Evolutionary conservation across 1,284 basidiomycete genomes (phyloP), one percentile per base, ranked within the genome.

Genomic region (Farysia itapuensis): DNA sequence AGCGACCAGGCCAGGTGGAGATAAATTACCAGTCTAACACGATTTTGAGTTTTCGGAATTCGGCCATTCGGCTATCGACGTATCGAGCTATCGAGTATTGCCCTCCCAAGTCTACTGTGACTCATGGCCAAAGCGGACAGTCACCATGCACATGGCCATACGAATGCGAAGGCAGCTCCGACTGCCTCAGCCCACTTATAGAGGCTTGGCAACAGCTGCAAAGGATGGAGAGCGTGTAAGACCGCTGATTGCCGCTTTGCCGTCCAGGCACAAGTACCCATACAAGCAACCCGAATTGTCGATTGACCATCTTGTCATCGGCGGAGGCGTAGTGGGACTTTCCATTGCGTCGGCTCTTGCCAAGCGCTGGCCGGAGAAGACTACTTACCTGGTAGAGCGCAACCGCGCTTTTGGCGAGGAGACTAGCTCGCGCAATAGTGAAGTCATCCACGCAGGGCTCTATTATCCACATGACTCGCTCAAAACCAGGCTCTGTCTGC

Each of bases 231-330:
- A 16, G 1, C 24, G 18, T 0, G 23, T 57, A 7, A 46, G 49
- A 11, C 67, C 67, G 0, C 53, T 67, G 15, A 41, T 53, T 20
- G 63, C 63, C 22, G 34, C 49, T 21, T 59, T 70, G 1, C 57
- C 64, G 14, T n/a, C 53, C 6, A 39, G 52, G 3, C 40, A 48
- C 9, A 35, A 31, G 12, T 64, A 64, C 20, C 56, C 61, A 14
- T 57, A 48, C 32, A 53, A 56, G 20, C 36, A 43, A n/a, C 90
- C 94, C 4, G 86, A 90, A 42, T 81, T 81, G 28, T 79, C 79
- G 2, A 84, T 95, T n/a, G 94, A 97, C 75, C 87, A 90, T 76
- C 80, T 97, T 14, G 83, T 98, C 19, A 81, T 98, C n/a, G 94
- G 94, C 15, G 94, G 86, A 77, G 94, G 90, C 42, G 86, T 90